These are phyloP conservation scores for Cyclocybe aegerita DNA, from an alignment of 768 basidiomycete species.

Conservation along the genomic window DNA sequence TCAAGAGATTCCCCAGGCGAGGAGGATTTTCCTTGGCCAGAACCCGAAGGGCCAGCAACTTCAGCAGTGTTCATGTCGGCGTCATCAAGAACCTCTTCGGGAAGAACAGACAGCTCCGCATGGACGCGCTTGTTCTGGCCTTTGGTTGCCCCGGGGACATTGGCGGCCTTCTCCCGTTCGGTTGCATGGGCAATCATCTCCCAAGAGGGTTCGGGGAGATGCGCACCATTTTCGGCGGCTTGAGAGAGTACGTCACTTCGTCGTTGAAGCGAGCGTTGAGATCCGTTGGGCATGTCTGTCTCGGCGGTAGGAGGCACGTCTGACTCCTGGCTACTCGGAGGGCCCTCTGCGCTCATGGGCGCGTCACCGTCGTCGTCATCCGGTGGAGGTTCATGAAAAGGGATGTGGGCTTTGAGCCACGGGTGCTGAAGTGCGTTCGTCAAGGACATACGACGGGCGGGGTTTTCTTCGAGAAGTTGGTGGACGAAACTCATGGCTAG, in stretches of 20 bases:
- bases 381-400: constrained; percentile 19
- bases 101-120: constrained; percentile 41
- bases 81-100: constrained; percentile 30
- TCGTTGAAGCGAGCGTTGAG: constrained; percentile 38
- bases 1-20: background rate
- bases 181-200: constrained; percentile 52
- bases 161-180: constrained; percentile 22
- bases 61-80: constrained; percentile 3
- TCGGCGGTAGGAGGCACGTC: background rate
- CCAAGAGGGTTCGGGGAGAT: constrained; percentile 50
- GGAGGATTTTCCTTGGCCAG: background rate
- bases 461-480: constrained; percentile 63
- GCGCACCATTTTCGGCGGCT: constrained; percentile 40
- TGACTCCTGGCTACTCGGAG: constrained; percentile 1
- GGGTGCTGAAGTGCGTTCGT: constrained; percentile 66
- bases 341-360: background rate
- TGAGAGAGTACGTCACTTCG: constrained; percentile 47
- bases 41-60: background rate
- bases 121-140: constrained; percentile 40
- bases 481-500: constrained; percentile 68
- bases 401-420: constrained; percentile 59
- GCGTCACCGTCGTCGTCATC: constrained; percentile 8
- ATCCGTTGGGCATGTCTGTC: constrained; percentile 23
- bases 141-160: constrained; percentile 14
- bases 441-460: constrained; percentile 69